These are phyloP conservation scores for Chrysoporthe cubensis DNA, from an alignment of 2,329 filamentous ascomycete genomes.

Conservation along the genomic window DNA sequence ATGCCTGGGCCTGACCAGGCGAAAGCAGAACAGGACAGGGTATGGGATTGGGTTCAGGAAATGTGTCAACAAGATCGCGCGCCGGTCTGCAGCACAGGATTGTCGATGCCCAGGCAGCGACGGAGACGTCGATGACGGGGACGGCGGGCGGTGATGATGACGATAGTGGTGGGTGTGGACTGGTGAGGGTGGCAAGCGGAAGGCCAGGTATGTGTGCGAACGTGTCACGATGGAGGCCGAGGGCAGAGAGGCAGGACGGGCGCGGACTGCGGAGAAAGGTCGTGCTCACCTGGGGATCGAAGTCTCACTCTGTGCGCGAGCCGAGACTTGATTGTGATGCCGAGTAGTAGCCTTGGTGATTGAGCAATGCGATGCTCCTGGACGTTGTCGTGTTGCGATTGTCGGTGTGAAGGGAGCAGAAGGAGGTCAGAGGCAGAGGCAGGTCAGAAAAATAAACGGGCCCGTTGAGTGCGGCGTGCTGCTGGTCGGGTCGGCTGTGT, in stretches of 20 bases:
- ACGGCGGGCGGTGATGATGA: conserved; percentile 5
- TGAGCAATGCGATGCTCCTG: conserved; percentile 21
- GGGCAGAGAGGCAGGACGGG: not conserved
- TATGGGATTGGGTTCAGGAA: conserved; percentile 1
- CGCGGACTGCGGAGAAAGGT: conserved; percentile 11
- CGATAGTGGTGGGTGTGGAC: not conserved
- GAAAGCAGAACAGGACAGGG: conserved; percentile 4
- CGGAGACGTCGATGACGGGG: conserved; percentile 17
- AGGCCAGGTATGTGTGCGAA: conserved; percentile 11
- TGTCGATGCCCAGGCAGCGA: conserved; percentile 16
- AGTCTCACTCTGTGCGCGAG: conserved; percentile 26
- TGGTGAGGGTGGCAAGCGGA: conserved; percentile 1
- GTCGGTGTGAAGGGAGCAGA: conserved; percentile 30
- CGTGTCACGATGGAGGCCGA: conserved; percentile 18
- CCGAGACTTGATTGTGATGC: conserved; percentile 21
- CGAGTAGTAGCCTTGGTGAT: conserved; percentile 16
- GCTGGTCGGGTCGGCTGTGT: not conserved
- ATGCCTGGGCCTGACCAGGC: conserved; percentile 12
- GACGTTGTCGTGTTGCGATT: conserved; percentile 24
- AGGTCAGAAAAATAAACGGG: conserved; percentile 29
- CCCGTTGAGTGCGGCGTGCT: conserved; percentile 18
- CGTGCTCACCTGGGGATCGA: conserved; percentile 24
- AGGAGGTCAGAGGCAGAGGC: conserved; percentile 23
- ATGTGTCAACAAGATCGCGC: conserved; percentile 19
- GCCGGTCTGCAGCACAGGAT: conserved; percentile 1